Evolutionary conservation across 2,329 filamentous ascomycete genomes (phyloP), one percentile per base, ranked within the genome.

Genomic region (Paecilomyces variotii): DNA sequence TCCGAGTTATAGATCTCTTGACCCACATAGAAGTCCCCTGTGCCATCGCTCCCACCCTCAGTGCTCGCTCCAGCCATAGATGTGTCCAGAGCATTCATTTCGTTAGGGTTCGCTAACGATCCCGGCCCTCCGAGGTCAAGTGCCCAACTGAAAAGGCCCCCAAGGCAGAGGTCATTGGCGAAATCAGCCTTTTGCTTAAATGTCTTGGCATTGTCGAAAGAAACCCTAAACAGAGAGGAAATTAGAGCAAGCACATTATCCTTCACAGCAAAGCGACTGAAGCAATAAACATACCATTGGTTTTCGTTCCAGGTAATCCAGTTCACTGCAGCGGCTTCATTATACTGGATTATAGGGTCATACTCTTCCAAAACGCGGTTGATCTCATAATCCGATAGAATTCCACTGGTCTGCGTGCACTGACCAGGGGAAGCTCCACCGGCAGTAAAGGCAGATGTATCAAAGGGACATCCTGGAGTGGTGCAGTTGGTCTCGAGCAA

Each of bases 121-220:
- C 56, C 60, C 0, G 56, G 60, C n/a, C 60, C 62, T 53, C 63
- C 63, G 12, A 60, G 28, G 53, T 65, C 63, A 1, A 65, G 24
- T 3, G 63, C 57, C 63, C 63, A 65, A 12, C 55, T 54, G 56
- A 65, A 64, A 1, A 60, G 60, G 2, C 63, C 63, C 2, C 62
- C 61, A 11, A 65, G 57, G 53, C 63, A 65, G 26, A 54, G 57
- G 25, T 51, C 50, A 34, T 64, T 65, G 4, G 64, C 64, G 27
- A 52, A 64, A 25, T 63, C 57, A 4, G 62, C 28, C 54, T 65
- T 65, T 51, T 63, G 28, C 49, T 58, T 60, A 53, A 64, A 14
- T 0, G 62, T 64, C 34, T 62, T 57, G 26, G 39, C 54, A 49
- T 65, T 58, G 34, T 65, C 62, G 26, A 57, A 63, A 25, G 56